Conservation (phyloP, 108 stramenopile genomes). For the Fistulifera solaris region DNA sequence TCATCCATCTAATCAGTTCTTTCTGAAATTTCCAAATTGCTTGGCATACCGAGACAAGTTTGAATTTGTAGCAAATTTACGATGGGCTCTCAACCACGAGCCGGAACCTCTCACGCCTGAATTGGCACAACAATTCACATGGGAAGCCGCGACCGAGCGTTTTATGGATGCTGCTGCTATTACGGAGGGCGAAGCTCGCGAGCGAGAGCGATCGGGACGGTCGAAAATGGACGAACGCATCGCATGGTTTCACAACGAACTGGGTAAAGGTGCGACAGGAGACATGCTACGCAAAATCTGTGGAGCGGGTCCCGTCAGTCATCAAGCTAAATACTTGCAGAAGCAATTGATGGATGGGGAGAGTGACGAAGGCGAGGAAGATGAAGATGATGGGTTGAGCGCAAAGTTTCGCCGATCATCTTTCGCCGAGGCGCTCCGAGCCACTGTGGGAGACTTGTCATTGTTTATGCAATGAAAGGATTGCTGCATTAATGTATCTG, state of each 20-base stretch:
- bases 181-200: slow-evolving; percentile 47
- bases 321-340: slow-evolving; percentile 55
- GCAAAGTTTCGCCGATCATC: slow-evolving; percentile 7
- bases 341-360: slow-evolving; percentile 10
- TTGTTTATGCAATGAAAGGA: slow-evolving; percentile 1
- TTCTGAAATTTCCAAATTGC: slow-evolving; percentile 68
- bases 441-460: slow-evolving; percentile 1
- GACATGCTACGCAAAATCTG: slow-evolving; percentile 56
- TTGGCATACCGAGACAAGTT: slow-evolving; percentile 56
- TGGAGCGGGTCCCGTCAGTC: slow-evolving; percentile 57
- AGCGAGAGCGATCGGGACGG: slow-evolving; percentile 36
- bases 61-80: slow-evolving; percentile 67
- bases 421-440: slow-evolving; percentile 4
- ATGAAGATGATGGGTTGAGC: slow-evolving; percentile 6
- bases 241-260: slow-evolving; percentile 61
- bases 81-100: slow-evolving; percentile 72
- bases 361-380: slow-evolving; percentile 3
- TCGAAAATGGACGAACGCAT: slow-evolving; percentile 67
- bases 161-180: slow-evolving; percentile 56
- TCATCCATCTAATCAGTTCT: slow-evolving; percentile 69
- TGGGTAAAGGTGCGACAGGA: slow-evolving; percentile 61
- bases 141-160: slow-evolving; percentile 79
- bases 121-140: slow-evolving; percentile 50
- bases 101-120: slow-evolving; percentile 60
- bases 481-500: too few relatives aligned